A percentile compares a stretch with the other conserved stretches of the same genome.
Evolutionary conservation across 2,329 filamentous ascomycete species (phyloP).

Genomic region (Verticillium longisporum): DNA sequence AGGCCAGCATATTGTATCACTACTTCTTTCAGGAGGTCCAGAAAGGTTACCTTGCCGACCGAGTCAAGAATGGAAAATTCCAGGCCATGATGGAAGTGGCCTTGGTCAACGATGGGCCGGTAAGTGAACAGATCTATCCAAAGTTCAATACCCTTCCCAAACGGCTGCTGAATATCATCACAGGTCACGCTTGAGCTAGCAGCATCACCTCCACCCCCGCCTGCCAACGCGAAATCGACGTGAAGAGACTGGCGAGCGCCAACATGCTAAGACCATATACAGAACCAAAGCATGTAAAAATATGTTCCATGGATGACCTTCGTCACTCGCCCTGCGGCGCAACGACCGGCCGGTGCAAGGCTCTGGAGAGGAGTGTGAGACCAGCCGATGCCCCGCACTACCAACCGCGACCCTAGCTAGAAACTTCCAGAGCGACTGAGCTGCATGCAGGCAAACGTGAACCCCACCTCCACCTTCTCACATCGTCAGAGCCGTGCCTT

Average conservation of each 20-base stretch:
- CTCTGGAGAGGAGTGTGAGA: not conserved
- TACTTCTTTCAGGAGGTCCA: conserved; percentile 74
- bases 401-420: not conserved
- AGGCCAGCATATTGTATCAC: conserved; percentile 77
- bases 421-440: conserved; percentile 1
- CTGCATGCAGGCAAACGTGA: not conserved
- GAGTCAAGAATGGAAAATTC: conserved; percentile 91
- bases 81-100: conserved; percentile 99
- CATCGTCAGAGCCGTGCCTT: not conserved
- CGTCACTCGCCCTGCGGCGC: too few relatives aligned
- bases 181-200: conserved; percentile 14
- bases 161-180: not conserved
- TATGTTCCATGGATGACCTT: not conserved
- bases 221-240: not conserved
- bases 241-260: not conserved
- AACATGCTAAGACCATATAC: not conserved
- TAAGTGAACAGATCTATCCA: conserved; percentile 21
- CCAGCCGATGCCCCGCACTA: not conserved
- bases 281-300: not conserved
- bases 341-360: not conserved
- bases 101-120: conserved; percentile 77
- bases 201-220: conserved; percentile 3
- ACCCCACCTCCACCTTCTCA: not conserved
- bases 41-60: conserved; percentile 62
- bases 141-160: not conserved